Evolutionary conservation across 2,329 filamentous ascomycete genomes (phyloP).

Genomic region (Metarhizium humberi): DNA sequence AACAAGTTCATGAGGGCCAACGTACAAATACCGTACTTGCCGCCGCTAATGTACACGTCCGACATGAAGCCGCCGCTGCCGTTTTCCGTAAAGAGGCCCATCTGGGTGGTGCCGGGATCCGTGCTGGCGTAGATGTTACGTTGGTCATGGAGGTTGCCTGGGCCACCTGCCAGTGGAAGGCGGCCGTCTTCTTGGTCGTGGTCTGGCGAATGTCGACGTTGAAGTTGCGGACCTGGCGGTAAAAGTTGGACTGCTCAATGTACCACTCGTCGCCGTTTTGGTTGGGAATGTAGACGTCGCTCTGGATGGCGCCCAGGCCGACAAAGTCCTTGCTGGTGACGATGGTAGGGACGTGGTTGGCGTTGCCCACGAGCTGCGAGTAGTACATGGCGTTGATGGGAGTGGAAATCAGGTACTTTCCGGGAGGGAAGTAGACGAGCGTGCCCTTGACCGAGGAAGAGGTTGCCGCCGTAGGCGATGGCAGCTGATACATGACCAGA

Average conservation of each 20-base stretch:
- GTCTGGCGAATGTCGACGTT: slow-evolving; percentile 28
- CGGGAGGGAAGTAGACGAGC: slow-evolving; percentile 1
- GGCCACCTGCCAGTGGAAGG: slow-evolving; percentile 54
- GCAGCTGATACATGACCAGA: background rate
- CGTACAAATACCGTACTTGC: slow-evolving; percentile 33
- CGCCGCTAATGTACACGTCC: slow-evolving; percentile 54
- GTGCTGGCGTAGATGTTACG: background rate
- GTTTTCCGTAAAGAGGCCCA: slow-evolving; percentile 17
- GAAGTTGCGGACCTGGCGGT: slow-evolving; percentile 55
- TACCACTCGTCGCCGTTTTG: slow-evolving; percentile 3
- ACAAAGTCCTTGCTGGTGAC: background rate
- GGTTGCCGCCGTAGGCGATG: background rate
- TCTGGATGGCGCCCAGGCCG: slow-evolving; percentile 1
- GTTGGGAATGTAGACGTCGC: slow-evolving; percentile 3
- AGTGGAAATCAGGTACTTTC: slow-evolving; percentile 3
- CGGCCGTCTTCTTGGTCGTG: slow-evolving; percentile 32
- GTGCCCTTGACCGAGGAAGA: slow-evolving; percentile 1
- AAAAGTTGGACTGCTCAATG: slow-evolving; percentile 32
- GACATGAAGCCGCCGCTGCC: slow-evolving; percentile 33
- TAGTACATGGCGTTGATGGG: slow-evolving; percentile 5
- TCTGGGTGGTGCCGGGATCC: slow-evolving; percentile 3
- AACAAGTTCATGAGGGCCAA: background rate
- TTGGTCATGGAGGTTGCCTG: slow-evolving; percentile 21
- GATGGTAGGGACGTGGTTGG: too few relatives aligned
- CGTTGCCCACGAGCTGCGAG: slow-evolving; percentile 3